Base-by-base conservation (phyloP, 1,139 yeast genomes). In the Williopsis jadinii region DNA sequence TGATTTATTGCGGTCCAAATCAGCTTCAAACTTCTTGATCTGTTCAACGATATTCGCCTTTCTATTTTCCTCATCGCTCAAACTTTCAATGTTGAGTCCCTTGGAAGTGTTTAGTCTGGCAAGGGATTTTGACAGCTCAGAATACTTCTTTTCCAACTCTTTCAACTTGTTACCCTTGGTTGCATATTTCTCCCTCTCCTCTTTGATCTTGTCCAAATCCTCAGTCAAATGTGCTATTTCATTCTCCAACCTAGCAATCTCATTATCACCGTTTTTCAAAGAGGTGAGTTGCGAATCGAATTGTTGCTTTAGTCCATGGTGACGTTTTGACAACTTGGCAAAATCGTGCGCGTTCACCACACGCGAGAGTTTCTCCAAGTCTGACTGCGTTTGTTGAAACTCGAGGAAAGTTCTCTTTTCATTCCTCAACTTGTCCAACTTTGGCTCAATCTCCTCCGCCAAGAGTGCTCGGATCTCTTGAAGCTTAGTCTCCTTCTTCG, bases 401-500 rank as follows among this genome's bases (percentile, higher is more conserved):
- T 90, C 97, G 39, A 90, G 63, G 56, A 84, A 90, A 28, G 79
- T 70, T 52, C 95, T 74, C 65, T 88, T 90, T 55, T 92, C 96
- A 42, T 74, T 73, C 46, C 95, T 71, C 44, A 90, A 69, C 54
- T 83, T 84, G 44, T 84, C 94, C 39, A 94, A 70, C 58, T 88
- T 88, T 5, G 98, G 98, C 55, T 86, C 95, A 47, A 94, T 90
- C 61, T 92, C 97, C 56, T 90, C 96, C 27, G 70, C 68, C 43
- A 92, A 67, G 42, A 90, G 64, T 34, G 74, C 71, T 51, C 86
- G 72, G 39, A 88, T 90, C 59, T 88, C 95, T 36, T 71, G 76
- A 39, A 92, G 72, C 53, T 88, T 88, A 15, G 84, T 75, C 52
- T 92, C 96, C 58, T 92, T 92, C 62, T 88, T 90, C 0, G 82